These are phyloP conservation scores for Stachybotrys chlorohalonatus DNA, from an alignment of 2,329 filamentous ascomycete species.

Conservation along the genomic window DNA sequence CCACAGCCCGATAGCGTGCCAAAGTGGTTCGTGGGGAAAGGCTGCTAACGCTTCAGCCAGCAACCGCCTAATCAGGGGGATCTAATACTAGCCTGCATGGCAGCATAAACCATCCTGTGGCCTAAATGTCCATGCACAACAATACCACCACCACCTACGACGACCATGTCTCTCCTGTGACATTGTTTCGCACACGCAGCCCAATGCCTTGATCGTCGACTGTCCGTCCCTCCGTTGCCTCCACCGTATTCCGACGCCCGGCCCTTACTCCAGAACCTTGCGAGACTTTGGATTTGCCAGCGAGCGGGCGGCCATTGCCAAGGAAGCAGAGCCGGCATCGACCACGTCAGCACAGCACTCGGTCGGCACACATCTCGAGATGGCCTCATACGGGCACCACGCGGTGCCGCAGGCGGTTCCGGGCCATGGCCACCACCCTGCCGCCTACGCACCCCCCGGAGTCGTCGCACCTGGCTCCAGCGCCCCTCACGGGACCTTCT, in stretches of 20 bases:
- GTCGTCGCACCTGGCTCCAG: conserved; percentile 27
- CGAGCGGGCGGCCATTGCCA: neutral
- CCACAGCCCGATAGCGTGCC: neutral
- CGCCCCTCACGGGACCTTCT: conserved; percentile 75
- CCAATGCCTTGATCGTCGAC: neutral
- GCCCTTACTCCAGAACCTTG: neutral
- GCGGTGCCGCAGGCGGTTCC: conserved; percentile 15
- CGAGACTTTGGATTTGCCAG: neutral
- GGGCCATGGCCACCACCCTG: conserved; percentile 30
- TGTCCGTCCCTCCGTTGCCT: neutral
- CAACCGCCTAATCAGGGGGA: neutral
- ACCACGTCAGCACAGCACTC: neutral
- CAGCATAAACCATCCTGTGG: neutral
- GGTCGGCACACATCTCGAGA: conserved; percentile 7
- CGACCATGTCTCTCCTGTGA: neutral
- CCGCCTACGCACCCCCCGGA: conserved; percentile 34
- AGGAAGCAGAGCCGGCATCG: neutral
- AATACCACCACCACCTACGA: neutral
- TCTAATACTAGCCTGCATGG: neutral
- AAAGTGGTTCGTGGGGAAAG: neutral
- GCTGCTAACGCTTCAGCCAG: neutral
- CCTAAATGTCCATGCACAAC: neutral
- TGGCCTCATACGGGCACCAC: conserved; percentile 28
- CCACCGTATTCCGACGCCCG: neutral
- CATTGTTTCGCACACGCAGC: neutral